Conservation (phyloP, 495 filamentous ascomycete species). For the Aspergillus bertholletiae region DNA sequence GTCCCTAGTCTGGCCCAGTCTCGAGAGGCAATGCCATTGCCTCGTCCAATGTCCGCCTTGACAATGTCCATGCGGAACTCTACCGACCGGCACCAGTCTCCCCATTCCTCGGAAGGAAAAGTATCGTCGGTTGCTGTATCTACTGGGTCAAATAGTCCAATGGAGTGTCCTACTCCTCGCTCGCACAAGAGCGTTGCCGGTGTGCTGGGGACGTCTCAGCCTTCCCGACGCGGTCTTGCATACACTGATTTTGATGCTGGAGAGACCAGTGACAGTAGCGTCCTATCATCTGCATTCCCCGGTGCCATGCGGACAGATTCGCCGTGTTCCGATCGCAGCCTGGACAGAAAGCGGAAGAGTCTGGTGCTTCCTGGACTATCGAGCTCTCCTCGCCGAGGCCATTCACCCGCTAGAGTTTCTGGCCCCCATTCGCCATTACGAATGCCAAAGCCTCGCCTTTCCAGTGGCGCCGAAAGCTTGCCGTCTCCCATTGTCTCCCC, state of each 20-base stretch:
- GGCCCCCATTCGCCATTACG: slow-evolving; percentile 85
- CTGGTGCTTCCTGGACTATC: slow-evolving; percentile 70
- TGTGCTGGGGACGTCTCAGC: slow-evolving; percentile 58
- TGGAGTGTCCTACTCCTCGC: slow-evolving; percentile 86
- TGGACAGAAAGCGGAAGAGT: slow-evolving; percentile 82
- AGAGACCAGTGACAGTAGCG: slow-evolving; percentile 82
- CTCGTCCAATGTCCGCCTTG: slow-evolving; percentile 33
- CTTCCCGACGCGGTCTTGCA: slow-evolving; percentile 65
- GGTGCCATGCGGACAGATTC: slow-evolving; percentile 75
- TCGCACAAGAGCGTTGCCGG: slow-evolving; percentile 71
- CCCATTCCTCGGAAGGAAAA: slow-evolving; percentile 37
- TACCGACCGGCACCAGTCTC: slow-evolving; percentile 26
- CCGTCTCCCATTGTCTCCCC: slow-evolving; percentile 88
- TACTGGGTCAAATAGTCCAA: slow-evolving; percentile 81
- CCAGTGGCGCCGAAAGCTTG: slow-evolving; percentile 68
- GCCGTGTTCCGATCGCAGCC: slow-evolving; percentile 78
- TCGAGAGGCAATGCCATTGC: slow-evolving; percentile 17
- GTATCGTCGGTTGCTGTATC: slow-evolving; percentile 63
- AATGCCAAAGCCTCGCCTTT: slow-evolving; percentile 78
- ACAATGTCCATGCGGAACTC: slow-evolving; percentile 45
- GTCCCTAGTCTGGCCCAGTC: slow-evolving; percentile 4
- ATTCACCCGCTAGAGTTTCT: slow-evolving; percentile 71
- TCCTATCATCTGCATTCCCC: slow-evolving; percentile 75
- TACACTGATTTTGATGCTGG: slow-evolving; percentile 74
- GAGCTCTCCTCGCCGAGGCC: slow-evolving; percentile 74